Conservation (phyloP, 2,329 filamentous ascomycete genomes). For the Ophiostoma novo-ulmi region DNA sequence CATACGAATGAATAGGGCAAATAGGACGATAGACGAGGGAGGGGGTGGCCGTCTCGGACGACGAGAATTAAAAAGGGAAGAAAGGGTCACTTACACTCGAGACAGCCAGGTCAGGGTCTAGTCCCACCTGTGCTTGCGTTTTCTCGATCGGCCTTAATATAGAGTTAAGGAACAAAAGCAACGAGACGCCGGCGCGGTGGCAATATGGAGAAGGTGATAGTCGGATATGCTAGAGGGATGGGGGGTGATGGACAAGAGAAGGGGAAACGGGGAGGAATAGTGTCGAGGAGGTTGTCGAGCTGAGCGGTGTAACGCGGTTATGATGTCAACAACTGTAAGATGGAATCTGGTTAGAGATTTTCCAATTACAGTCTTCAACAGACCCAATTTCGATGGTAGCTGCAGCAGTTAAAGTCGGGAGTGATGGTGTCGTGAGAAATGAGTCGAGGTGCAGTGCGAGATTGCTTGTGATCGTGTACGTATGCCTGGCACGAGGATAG, state of each 20-base stretch:
- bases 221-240: neutral
- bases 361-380: neutral
- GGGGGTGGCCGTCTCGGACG: neutral
- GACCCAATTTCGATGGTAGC: neutral
- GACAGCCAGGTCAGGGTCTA: neutral
- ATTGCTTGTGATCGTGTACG: conserved; percentile 25
- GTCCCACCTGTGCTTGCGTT: conserved; percentile 5
- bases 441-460: neutral
- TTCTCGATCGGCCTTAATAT: neutral
- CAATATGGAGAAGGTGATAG: neutral
- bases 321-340: neutral
- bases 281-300: neutral
- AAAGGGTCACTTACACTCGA: conserved; percentile 9
- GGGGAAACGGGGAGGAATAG: neutral
- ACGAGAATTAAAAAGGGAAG: neutral
- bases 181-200: neutral
- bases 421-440: neutral
- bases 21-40: neutral
- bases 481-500: conserved; percentile 23
- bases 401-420: neutral
- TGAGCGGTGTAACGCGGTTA: conserved; percentile 6
- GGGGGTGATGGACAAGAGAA: neutral
- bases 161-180: neutral
- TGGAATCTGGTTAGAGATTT: neutral
- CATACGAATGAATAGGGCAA: neutral